Conservation (phyloP, 2,329 filamentous ascomycete genomes). For the Fusarium nygamai region DNA sequence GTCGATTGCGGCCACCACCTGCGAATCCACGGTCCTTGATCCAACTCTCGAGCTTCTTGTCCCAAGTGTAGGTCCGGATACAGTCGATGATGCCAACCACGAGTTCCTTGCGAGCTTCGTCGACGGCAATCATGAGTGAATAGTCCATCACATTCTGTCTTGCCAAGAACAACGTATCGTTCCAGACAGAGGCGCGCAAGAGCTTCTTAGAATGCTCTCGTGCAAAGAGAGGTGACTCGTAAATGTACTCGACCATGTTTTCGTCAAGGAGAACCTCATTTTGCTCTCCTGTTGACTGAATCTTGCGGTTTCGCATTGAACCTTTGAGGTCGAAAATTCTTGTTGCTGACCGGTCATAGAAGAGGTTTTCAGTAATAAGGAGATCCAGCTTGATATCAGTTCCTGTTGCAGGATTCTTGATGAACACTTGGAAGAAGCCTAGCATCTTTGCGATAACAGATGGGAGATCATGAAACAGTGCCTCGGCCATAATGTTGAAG, state of each 20-base stretch:
- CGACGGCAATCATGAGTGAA: constrained; percentile 96
- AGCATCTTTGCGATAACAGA: constrained; percentile 99
- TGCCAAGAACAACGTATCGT: constrained; percentile 94
- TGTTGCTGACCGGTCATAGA: constrained; percentile 91
- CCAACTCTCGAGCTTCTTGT: constrained; percentile 99
- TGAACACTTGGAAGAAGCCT: constrained; percentile 95
- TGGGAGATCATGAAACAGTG: constrained; percentile 92
- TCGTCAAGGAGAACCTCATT: constrained; percentile 97
- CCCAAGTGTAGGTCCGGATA: constrained; percentile 98
- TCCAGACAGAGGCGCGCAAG: constrained; percentile 91
- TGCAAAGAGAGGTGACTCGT: constrained; percentile 93
- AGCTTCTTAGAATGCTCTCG: constrained; percentile 97
- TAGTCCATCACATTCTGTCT: constrained; percentile 99
- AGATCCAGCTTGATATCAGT: constrained; percentile 95
- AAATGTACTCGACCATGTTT: constrained; percentile 99
- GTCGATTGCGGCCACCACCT: constrained; percentile 79
- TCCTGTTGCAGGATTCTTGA: constrained; percentile 92
- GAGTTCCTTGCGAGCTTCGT: constrained; percentile 87
- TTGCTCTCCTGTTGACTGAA: constrained; percentile 92
- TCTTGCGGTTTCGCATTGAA: constrained; percentile 98
- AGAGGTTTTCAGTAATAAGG: constrained; percentile 96
- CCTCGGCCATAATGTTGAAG: constrained; percentile 96
- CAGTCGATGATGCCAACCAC: constrained; percentile 99
- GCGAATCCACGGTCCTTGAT: constrained; percentile 95
- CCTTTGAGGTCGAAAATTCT: constrained; percentile 96